Conservation (phyloP, 164 flowering plant species). For the Protea cynaroides region DNA sequence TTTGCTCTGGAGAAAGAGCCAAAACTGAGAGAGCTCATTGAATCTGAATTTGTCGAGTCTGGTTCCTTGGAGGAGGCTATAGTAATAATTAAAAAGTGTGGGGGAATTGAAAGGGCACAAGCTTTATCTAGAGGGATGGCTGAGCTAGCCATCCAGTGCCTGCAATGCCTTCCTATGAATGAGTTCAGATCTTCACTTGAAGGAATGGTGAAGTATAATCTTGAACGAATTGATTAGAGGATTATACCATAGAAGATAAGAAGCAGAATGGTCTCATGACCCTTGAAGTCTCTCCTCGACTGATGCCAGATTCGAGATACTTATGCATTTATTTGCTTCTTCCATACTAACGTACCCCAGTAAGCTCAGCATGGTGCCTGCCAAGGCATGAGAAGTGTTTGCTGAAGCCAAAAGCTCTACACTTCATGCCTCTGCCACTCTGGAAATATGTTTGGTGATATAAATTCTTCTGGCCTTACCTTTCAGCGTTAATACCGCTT, state of each 20-base stretch:
- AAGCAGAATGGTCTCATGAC: not conserved
- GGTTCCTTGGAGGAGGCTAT: conserved; percentile 81
- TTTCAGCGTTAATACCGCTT: too few relatives aligned
- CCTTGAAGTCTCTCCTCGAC: not conserved
- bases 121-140: conserved; percentile 75
- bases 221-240: conserved; percentile 61
- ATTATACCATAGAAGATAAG: too few relatives aligned
- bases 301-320: too few relatives aligned
- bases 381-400: not conserved
- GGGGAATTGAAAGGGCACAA: conserved; percentile 73
- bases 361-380: not conserved
- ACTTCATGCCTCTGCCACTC: too few relatives aligned
- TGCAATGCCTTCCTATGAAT: conserved; percentile 65
- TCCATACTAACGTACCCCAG: too few relatives aligned
- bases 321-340: too few relatives aligned
- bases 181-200: conserved; percentile 65
- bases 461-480: too few relatives aligned
- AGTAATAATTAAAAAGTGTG: conserved; percentile 45
- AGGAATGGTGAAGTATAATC: conserved; percentile 69
- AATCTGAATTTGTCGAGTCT: conserved; percentile 70
- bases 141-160: conserved; percentile 57
- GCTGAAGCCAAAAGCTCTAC: not conserved
- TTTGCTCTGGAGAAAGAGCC: conserved; percentile 80
- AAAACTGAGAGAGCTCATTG: conserved; percentile 71
- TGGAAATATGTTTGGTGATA: too few relatives aligned